phyloP scores from a whole-genome alignment of 2,329 filamentous ascomycete species.

The Botrytis hyacinthi region DNA sequence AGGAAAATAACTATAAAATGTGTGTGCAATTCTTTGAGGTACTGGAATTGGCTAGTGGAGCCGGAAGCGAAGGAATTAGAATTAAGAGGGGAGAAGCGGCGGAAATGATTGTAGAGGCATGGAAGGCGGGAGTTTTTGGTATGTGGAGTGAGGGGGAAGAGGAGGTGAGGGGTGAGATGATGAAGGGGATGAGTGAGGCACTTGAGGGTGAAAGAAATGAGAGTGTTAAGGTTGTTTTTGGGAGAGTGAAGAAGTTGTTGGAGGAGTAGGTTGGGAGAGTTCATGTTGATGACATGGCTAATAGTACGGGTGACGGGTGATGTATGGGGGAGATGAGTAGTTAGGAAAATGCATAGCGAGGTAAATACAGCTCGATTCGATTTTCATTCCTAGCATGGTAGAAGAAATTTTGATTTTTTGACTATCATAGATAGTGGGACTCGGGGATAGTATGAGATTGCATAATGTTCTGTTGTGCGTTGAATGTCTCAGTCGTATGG shows the following conservation, averaged over 20 bases:
- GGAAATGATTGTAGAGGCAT: constrained; percentile 33
- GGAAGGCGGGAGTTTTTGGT: constrained; percentile 35
- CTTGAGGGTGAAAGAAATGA: constrained; percentile 35
- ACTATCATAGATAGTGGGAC: neutral
- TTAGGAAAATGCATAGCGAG: neutral
- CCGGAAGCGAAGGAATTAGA: constrained; percentile 37
- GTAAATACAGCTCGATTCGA: neutral
- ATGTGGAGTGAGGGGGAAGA: constrained; percentile 29
- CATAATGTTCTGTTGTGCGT: neutral
- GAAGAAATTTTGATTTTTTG: neutral
- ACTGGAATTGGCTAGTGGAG: constrained; percentile 35
- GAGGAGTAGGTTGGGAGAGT: constrained; percentile 11
- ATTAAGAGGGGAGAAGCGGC: constrained; percentile 38
- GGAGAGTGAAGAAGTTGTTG: constrained; percentile 31
- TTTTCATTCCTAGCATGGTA: neutral
- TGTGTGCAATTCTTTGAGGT: constrained; percentile 31
- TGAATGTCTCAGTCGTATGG: neutral
- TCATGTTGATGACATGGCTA: neutral
- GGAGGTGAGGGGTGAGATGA: constrained; percentile 30
- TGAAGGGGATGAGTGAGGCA: constrained; percentile 27
- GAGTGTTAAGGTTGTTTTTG: constrained; percentile 31
- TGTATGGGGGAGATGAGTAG: neutral
- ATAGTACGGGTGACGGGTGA: neutral
- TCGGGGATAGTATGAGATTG: neutral
- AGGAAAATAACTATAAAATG: constrained; percentile 28